These are phyloP conservation scores for Amylocystis lapponica DNA, from an alignment of 768 basidiomycete species.

Conservation along the genomic window DNA sequence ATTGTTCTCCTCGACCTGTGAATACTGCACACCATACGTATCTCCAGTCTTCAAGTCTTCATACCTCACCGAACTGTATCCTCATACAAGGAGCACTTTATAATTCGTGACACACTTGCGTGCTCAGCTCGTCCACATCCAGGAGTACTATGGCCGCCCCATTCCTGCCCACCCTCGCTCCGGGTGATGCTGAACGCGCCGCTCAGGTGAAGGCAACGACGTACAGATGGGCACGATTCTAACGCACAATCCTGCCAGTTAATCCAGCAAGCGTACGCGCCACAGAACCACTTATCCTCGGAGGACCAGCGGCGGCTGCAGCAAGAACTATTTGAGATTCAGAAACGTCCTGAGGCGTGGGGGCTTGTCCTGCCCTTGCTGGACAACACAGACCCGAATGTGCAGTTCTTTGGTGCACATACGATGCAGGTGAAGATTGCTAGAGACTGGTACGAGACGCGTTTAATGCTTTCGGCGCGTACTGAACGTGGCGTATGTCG, in stretches of 20 bases:
- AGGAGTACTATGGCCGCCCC: conserved; percentile 8
- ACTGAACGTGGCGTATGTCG: not conserved
- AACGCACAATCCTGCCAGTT: conserved; percentile 38
- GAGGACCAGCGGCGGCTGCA: conserved; percentile 61
- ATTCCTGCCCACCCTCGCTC: conserved; percentile 50
- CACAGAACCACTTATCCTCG: conserved; percentile 41
- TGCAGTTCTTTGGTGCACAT: conserved; percentile 94
- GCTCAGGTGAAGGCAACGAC: conserved; percentile 42
- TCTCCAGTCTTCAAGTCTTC: too few relatives aligned
- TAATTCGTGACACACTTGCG: too few relatives aligned
- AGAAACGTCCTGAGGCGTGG: conserved; percentile 77
- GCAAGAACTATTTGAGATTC: conserved; percentile 69
- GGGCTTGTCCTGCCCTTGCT: conserved; percentile 76
- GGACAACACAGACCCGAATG: conserved; percentile 66
- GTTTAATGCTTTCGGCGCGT: not conserved
- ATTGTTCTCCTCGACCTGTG: too few relatives aligned
- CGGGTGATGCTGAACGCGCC: conserved; percentile 51
- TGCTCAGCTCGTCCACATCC: too few relatives aligned
- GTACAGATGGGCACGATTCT: not conserved
- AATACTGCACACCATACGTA: too few relatives aligned
- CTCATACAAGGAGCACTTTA: too few relatives aligned
- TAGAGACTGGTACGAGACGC: conserved; percentile 80
- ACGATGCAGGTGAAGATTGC: conserved; percentile 92
- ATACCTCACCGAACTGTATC: too few relatives aligned
- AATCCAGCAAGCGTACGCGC: conserved; percentile 63